These are phyloP conservation scores for Graphilbum ipis-grandicollis DNA, from an alignment of 2,329 filamentous ascomycete species.

Conservation along the genomic window DNA sequence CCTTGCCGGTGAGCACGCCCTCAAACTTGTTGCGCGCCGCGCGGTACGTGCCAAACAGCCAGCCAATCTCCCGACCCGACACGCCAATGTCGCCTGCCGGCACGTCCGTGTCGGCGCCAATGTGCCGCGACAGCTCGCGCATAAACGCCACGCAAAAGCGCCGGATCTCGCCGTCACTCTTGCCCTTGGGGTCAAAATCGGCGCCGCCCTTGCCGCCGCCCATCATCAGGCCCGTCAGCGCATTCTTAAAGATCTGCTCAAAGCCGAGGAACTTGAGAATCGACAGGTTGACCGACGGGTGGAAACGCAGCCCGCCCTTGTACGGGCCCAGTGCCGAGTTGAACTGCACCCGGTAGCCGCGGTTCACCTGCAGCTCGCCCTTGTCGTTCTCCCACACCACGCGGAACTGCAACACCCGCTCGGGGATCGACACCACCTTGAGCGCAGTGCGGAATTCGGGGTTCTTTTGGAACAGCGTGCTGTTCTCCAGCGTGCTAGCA, in stretches of 20 bases:
- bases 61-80: slow-evolving; percentile 80
- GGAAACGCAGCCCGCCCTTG: slow-evolving; percentile 93
- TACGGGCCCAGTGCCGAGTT: slow-evolving; percentile 95
- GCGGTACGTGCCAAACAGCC: slow-evolving; percentile 88
- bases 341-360: slow-evolving; percentile 93
- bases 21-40: slow-evolving; percentile 80
- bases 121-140: slow-evolving; percentile 89
- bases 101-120: slow-evolving; percentile 88
- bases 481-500: slow-evolving; percentile 84
- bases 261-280: slow-evolving; percentile 96
- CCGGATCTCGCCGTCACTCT: slow-evolving; percentile 92
- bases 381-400: slow-evolving; percentile 95
- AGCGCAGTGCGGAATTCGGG: slow-evolving; percentile 90
- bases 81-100: slow-evolving; percentile 96
- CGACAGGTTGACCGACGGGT: slow-evolving; percentile 69
- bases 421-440: slow-evolving; percentile 72
- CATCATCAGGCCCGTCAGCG: slow-evolving; percentile 87
- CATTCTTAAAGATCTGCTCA: slow-evolving; percentile 99
- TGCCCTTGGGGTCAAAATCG: slow-evolving; percentile 98
- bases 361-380: slow-evolving; percentile 77
- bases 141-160: slow-evolving; percentile 95
- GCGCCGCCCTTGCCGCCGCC: slow-evolving; percentile 95
- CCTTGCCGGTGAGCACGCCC: slow-evolving; percentile 93
- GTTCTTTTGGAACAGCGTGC: slow-evolving; percentile 80
- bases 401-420: slow-evolving; percentile 94